A percentile compares a stretch with the other conserved stretches of the same genome.
These are phyloP conservation scores for Trypanosoma platydactyli DNA, from an alignment of 208 protist species.

Conservation along the genomic window DNA sequence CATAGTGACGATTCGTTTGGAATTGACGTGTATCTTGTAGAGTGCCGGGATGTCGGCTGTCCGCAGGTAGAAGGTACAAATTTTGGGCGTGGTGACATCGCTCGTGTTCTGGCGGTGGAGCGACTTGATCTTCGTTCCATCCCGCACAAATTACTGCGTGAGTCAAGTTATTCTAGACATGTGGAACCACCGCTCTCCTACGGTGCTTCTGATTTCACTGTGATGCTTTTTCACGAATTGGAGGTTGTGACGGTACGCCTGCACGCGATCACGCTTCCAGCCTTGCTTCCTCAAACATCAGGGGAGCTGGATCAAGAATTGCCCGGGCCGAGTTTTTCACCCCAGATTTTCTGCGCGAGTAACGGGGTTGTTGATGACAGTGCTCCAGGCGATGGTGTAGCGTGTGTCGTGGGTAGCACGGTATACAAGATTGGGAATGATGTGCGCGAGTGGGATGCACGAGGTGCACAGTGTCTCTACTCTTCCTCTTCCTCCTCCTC, in stretches of 20 bases:
- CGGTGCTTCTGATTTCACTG: slow-evolving; percentile 1
- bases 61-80: not conserved
- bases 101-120: slow-evolving; percentile 4
- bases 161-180: not conserved
- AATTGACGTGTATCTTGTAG: slow-evolving; percentile 14
- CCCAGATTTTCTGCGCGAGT: not conserved
- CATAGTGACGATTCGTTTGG: not conserved
- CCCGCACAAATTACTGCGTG: not conserved
- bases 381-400: not conserved
- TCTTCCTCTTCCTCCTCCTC: slow-evolving; percentile 1
- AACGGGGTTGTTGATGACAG: slow-evolving; percentile 12
- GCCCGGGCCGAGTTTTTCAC: not conserved
- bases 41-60: not conserved
- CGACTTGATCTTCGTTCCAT: slow-evolving; percentile 11
- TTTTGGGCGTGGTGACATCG: slow-evolving; percentile 3
- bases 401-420: slow-evolving; percentile 4
- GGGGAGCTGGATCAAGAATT: not conserved
- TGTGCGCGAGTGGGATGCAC: slow-evolving; percentile 2
- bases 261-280: not conserved
- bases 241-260: slow-evolving; percentile 5
- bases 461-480: not conserved
- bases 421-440: slow-evolving; percentile 13
- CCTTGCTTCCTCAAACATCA: not conserved
- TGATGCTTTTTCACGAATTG: not conserved
- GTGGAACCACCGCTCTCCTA: not conserved